Conservation (phyloP, 306 rosid genomes). For the Vicia villosa region DNA sequence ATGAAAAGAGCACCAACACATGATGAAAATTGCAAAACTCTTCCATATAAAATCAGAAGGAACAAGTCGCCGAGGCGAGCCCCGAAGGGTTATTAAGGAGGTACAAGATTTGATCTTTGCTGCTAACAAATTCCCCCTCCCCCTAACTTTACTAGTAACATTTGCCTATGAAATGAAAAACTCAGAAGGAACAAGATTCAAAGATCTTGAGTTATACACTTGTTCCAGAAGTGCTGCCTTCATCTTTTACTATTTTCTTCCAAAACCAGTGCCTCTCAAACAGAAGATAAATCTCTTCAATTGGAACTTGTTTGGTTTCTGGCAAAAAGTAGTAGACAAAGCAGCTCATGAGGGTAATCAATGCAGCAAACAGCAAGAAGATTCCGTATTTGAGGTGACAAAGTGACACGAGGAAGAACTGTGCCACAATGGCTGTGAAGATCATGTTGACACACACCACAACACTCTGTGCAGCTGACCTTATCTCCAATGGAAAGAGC, state of each 20-base stretch:
- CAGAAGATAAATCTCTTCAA: slow-evolving; percentile 74
- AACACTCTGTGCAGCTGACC: slow-evolving; percentile 81
- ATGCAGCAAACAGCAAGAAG: slow-evolving; percentile 61
- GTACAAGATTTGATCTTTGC: neutral
- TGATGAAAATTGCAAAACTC: neutral
- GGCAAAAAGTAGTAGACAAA: slow-evolving; percentile 73
- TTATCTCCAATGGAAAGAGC: slow-evolving; percentile 77
- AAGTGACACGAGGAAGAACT: slow-evolving; percentile 59
- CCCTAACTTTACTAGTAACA: neutral
- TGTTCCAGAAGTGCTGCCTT: neutral
- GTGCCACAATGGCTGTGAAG: slow-evolving; percentile 79
- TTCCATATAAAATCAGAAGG: neutral
- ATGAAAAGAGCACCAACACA: neutral
- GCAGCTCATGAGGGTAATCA: slow-evolving; percentile 57
- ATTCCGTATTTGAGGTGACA: slow-evolving; percentile 82
- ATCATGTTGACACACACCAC: slow-evolving; percentile 82
- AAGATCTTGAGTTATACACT: neutral
- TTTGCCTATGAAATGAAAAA: neutral
- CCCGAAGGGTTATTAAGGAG: neutral
- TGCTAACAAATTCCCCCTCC: neutral
- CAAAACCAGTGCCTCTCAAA: slow-evolving; percentile 77
- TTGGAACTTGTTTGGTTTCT: slow-evolving; percentile 84
- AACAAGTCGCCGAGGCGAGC: neutral
- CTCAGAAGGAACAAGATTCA: neutral
- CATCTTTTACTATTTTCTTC: slow-evolving; percentile 44